phyloP scores from a whole-genome alignment of 352 stramenopile species.

The Globisporangium uncinulatum region DNA sequence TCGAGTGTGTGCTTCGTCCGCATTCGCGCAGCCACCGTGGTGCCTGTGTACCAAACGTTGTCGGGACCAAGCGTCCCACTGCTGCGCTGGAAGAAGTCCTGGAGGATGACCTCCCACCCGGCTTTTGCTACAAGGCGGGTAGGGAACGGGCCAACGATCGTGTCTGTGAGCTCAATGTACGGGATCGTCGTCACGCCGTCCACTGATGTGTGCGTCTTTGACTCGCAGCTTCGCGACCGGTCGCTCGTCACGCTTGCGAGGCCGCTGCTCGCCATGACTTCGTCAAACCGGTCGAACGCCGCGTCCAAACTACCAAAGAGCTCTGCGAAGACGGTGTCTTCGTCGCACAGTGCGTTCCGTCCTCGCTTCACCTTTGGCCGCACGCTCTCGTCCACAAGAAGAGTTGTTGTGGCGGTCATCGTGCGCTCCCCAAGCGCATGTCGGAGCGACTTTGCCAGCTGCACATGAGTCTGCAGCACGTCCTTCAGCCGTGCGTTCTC shows the following conservation, averaged over 20 bases:
- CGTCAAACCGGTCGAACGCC: neutral
- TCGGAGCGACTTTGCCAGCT: constrained; percentile 5
- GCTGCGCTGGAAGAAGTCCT: constrained; percentile 1
- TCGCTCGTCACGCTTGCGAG: neutral
- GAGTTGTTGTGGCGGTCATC: constrained; percentile 17
- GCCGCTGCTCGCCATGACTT: constrained; percentile 2
- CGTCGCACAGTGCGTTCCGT: neutral
- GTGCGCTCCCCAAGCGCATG: constrained; percentile 2
- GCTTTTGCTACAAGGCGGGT: neutral
- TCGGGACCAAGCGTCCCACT: neutral
- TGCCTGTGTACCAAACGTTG: constrained; percentile 3
- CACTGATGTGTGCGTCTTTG: neutral
- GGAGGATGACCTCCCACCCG: constrained; percentile 1
- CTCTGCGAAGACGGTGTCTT: constrained; percentile 26
- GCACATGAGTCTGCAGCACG: constrained; percentile 2
- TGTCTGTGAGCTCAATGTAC: constrained; percentile 7
- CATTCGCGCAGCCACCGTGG: constrained; percentile 7
- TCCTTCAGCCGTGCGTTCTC: constrained; percentile 9
- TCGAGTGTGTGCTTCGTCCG: constrained; percentile 2
- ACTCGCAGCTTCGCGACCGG: neutral
- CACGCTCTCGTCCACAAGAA: too few species aligned
- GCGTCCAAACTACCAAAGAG: constrained; percentile 5
- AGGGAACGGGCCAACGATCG: constrained; percentile 4
- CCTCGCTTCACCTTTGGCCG: neutral
- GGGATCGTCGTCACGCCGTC: neutral